Base-by-base conservation (phyloP, 2,329 filamentous ascomycete species). In the Colletotrichum theobromicola region DNA sequence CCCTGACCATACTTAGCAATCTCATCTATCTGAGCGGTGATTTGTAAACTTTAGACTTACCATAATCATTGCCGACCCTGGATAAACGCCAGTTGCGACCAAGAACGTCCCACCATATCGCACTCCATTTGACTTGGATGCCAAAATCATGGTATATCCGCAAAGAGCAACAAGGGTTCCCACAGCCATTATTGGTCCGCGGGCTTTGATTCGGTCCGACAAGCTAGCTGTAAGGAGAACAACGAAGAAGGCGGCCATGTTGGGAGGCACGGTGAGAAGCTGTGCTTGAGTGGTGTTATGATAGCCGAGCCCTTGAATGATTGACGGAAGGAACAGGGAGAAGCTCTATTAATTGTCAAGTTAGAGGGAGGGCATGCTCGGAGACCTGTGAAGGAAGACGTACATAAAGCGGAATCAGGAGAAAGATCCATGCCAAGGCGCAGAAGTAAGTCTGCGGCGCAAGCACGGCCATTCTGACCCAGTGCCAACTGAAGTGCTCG, bases 401-500 rank as follows among this genome's bases (percentile, higher is more conserved):
- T 28, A 28, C 64, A 77, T 85, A 80, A 4, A 80, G 75, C 3
- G 79, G 78, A 3, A 80, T 69, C 18, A 80, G 64, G 4, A 80
- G 72, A 70, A 78, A 79, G 69, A 80, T 79, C 79, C 79, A 80
- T 34, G 78, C 76, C 13, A 76, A 55, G 1, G 77, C 75, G 18
- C 76, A 80, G 34, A 83, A 76, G 55, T 74, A 81, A 2, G 78
- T 79, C 70, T 83, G 80, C 13, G 81, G 79, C 26, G 78, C 80
- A 28, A 78, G 69, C 37, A 83, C 65, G 7, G 78, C 77, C 77
- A 81, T 79, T 58, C 77, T 77, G 50, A 86, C 83, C 84, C 83
- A 86, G 64, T 81, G 79, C 85, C 85, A 87, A 65, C 79, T 80
- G 64, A 85, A 83, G 53, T 79, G 80, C 74, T 86, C 84, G 9